These are phyloP conservation scores for Ceriops tagal DNA, from an alignment of 345 rosid genomes.

Conservation along the genomic window DNA sequence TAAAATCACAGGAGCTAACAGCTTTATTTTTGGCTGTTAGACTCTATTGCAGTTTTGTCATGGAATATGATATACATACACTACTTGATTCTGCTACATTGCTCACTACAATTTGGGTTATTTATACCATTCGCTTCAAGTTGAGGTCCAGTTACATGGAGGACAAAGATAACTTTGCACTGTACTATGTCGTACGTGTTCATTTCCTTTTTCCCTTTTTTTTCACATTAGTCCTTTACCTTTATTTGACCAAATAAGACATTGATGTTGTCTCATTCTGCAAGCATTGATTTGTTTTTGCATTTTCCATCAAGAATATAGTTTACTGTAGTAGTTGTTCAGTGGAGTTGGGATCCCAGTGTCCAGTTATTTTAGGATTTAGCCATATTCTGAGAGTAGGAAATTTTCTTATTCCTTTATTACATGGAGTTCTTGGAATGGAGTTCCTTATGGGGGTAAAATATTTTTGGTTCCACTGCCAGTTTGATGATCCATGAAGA, in stretches of 20 bases:
- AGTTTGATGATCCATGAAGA: too few relatives aligned
- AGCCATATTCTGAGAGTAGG: too few relatives aligned
- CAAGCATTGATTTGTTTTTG: too few relatives aligned
- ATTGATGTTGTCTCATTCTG: neutral
- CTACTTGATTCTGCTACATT: slow-evolving; percentile 85
- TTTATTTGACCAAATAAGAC: neutral
- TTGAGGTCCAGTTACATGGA: slow-evolving; percentile 89
- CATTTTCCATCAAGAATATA: too few relatives aligned
- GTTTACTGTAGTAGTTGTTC: too few relatives aligned
- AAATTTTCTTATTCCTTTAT: too few relatives aligned
- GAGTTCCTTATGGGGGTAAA: too few relatives aligned
- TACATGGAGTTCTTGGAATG: too few relatives aligned
- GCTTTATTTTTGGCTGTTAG: slow-evolving; percentile 89
- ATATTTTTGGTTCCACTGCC: too few relatives aligned
- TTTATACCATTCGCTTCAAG: slow-evolving; percentile 88
- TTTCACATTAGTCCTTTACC: neutral
- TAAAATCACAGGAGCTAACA: slow-evolving; percentile 93
- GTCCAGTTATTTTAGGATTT: too few relatives aligned
- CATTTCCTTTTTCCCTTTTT: neutral
- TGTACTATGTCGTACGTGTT: slow-evolving; percentile 72
- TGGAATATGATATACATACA: slow-evolving; percentile 98
- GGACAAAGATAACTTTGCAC: slow-evolving; percentile 88
- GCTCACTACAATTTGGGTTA: slow-evolving; percentile 95
- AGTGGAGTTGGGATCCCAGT: too few relatives aligned
- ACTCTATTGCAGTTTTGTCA: slow-evolving; percentile 89